Percentiles rank a stretch among this genome's conserved stretches.
Conservation (phyloP, 2,329 filamentous ascomycete genomes). For the Xylariaceae sp. region DNA sequence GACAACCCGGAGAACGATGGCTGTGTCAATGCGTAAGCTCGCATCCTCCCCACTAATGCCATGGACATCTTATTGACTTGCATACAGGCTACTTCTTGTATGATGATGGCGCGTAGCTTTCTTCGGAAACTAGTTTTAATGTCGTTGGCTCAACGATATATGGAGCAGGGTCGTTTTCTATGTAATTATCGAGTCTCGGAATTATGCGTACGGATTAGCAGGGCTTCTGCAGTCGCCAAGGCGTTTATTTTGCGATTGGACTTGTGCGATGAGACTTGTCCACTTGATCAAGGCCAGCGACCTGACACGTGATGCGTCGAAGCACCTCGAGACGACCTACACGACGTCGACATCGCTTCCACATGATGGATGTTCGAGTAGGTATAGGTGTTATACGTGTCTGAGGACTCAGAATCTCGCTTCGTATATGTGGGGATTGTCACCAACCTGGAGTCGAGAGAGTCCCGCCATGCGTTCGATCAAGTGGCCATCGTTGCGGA, state of each 20-base stretch:
- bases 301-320: too few species aligned
- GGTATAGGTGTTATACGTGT: too few species aligned
- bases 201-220: too few species aligned
- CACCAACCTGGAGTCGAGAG: not conserved
- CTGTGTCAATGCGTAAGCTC: conserved; percentile 36
- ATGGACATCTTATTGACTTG: not conserved
- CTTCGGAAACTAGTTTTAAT: not conserved
- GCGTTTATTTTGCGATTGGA: not conserved
- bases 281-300: too few species aligned
- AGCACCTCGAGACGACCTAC: too few species aligned
- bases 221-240: not conserved
- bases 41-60: not conserved
- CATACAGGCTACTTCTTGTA: not conserved
- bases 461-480: not conserved
- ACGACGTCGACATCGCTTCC: too few species aligned
- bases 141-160: not conserved
- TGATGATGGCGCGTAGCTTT: not conserved
- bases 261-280: not conserved
- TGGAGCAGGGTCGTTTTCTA: not conserved
- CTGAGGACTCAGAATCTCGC: too few species aligned
- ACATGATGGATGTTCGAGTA: too few species aligned
- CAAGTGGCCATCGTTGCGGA: not conserved
- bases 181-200: not conserved
- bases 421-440: too few species aligned
- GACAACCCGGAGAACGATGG: conserved; percentile 40